phyloP scores from a whole-genome alignment of 1,139 yeast genomes.

The Diutina rugosa region DNA sequence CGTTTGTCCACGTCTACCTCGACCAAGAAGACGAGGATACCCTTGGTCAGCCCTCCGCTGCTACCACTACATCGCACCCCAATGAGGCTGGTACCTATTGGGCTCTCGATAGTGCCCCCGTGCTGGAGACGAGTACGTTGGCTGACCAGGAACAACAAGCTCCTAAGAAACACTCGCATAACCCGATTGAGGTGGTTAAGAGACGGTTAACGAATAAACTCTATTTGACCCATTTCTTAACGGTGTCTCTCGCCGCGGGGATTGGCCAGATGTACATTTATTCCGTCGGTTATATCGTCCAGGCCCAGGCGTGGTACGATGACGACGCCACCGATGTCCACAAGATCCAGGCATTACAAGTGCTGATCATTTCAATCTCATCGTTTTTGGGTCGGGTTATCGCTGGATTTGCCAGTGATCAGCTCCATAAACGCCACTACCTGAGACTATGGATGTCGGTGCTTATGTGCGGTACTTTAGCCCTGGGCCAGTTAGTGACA shows the following conservation, averaged over 20 bases:
- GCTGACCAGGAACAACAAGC: neutral
- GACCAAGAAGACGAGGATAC: slow-evolving; percentile 6
- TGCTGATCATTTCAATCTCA: slow-evolving; percentile 52
- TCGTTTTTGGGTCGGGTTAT: slow-evolving; percentile 58
- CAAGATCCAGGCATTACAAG: slow-evolving; percentile 55
- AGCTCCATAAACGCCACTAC: slow-evolving; percentile 29
- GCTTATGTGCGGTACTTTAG: slow-evolving; percentile 19
- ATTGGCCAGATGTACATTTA: slow-evolving; percentile 71
- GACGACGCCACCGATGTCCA: slow-evolving; percentile 9
- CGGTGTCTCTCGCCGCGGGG: slow-evolving; percentile 55
- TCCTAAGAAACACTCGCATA: slow-evolving; percentile 6
- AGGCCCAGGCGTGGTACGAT: slow-evolving; percentile 27
- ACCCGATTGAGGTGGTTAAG: slow-evolving; percentile 7
- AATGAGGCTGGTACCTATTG: neutral
- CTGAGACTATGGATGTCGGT: slow-evolving; percentile 63
- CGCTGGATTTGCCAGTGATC: slow-evolving; percentile 61
- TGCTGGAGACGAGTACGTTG: neutral
- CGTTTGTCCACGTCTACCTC: slow-evolving; percentile 21
- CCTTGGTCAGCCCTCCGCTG: neutral
- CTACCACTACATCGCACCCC: too few relatives aligned
- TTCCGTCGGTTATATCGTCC: slow-evolving; percentile 59
- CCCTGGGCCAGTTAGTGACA: slow-evolving; percentile 15
- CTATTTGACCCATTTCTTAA: slow-evolving; percentile 29
- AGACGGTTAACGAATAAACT: slow-evolving; percentile 13
- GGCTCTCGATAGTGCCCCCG: neutral